Conservation (phyloP, 768 basidiomycete species). For the Agrocybe pediades region DNA sequence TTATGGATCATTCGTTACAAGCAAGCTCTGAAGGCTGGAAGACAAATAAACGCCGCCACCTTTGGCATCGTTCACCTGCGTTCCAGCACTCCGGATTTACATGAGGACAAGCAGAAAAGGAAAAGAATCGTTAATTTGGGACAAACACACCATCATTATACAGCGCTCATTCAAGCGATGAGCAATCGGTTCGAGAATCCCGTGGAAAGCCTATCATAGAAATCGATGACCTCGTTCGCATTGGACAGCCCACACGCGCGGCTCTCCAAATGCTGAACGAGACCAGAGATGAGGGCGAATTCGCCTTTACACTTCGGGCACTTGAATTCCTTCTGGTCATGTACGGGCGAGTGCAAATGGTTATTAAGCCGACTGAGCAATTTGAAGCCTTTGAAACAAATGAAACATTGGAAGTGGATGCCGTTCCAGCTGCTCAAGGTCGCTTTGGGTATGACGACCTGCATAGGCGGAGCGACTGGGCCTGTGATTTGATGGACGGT, state of each 20-base stretch:
- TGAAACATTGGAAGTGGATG: constrained; percentile 36
- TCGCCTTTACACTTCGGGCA: constrained; percentile 40
- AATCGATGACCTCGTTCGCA: constrained; percentile 28
- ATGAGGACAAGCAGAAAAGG: background rate
- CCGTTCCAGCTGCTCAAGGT: constrained; percentile 39
- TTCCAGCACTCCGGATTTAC: background rate
- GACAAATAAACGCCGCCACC: constrained; percentile 5
- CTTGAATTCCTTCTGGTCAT: constrained; percentile 39
- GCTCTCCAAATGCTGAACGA: constrained; percentile 46
- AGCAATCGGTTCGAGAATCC: background rate
- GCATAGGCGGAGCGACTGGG: constrained; percentile 10
- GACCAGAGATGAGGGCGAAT: constrained; percentile 36
- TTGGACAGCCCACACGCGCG: constrained; percentile 33
- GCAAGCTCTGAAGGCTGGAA: constrained; percentile 10
- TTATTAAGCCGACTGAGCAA: constrained; percentile 29
- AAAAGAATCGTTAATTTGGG: background rate
- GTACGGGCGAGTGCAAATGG: constrained; percentile 37
- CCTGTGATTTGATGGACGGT: constrained; percentile 29
- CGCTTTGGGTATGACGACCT: constrained; percentile 23
- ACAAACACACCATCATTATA: background rate
- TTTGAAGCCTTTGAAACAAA: constrained; percentile 35
- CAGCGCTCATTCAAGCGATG: background rate
- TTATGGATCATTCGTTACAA: too few species aligned
- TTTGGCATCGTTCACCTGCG: constrained; percentile 6
- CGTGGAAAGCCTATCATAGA: constrained; percentile 24